Conservation (phyloP, 2,329 filamentous ascomycete species). For the Calycina marina region DNA sequence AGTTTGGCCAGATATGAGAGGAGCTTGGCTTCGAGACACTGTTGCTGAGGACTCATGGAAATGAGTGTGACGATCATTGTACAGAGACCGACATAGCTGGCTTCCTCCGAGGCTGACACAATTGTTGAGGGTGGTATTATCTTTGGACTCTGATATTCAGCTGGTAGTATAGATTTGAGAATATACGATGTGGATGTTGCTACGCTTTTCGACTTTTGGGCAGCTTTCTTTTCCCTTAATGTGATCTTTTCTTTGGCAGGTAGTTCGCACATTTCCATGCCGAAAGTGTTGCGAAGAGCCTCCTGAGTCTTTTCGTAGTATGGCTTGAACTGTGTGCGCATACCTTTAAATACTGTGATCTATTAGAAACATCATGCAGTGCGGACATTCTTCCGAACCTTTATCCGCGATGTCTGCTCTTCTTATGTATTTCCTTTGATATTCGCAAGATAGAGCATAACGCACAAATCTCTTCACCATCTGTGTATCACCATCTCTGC, state of each 20-base stretch:
- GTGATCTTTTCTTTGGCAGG: conserved; percentile 70
- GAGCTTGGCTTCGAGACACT: conserved; percentile 64
- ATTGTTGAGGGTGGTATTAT: conserved; percentile 56
- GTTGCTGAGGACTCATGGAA: conserved; percentile 49
- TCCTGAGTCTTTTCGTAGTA: conserved; percentile 68
- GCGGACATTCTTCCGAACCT: conserved; percentile 28
- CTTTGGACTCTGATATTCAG: conserved; percentile 45
- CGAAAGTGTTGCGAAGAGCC: conserved; percentile 58
- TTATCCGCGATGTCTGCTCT: conserved; percentile 49
- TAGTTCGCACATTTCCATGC: conserved; percentile 84
- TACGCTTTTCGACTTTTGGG: conserved; percentile 30
- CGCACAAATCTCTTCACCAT: conserved; percentile 53
- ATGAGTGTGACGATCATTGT: conserved; percentile 69
- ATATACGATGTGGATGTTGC: conserved; percentile 57
- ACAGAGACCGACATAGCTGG: conserved; percentile 70
- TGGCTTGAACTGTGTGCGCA: conserved; percentile 54
- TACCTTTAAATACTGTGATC: conserved; percentile 24
- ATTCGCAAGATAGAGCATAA: conserved; percentile 53
- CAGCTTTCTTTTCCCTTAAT: conserved; percentile 53
- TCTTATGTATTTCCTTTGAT: conserved; percentile 42
- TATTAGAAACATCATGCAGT: background rate
- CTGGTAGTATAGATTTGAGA: conserved; percentile 57
- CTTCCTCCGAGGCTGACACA: conserved; percentile 52
- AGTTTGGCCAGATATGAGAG: conserved; percentile 59
- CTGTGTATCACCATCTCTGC: conserved; percentile 25